Conservation (phyloP, 176 grass and related monocot genomes). For the Cocos nucifera region DNA sequence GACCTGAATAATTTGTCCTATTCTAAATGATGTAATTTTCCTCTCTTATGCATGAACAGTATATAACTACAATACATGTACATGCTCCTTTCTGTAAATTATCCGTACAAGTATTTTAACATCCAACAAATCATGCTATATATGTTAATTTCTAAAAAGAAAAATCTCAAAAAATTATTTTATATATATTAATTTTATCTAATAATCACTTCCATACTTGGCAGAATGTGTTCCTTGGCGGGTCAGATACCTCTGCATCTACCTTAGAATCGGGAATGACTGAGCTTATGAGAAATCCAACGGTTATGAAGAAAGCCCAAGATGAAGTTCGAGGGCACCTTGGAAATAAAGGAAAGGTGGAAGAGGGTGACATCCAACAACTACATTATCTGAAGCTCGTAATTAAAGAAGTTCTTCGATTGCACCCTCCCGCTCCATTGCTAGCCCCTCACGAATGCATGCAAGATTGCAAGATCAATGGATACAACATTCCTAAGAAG, state of each 20-base stretch:
- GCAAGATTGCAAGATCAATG: slow-evolving; percentile 4
- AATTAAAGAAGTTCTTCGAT: slow-evolving; percentile 24
- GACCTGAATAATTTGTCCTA: too few species aligned
- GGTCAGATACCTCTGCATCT: slow-evolving; percentile 8
- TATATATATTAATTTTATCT: too few species aligned
- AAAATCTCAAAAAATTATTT: too few species aligned
- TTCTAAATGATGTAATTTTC: too few species aligned
- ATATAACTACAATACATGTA: too few species aligned
- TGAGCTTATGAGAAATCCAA: slow-evolving; percentile 24
- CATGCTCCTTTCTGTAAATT: too few species aligned
- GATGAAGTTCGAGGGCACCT: slow-evolving; percentile 17
- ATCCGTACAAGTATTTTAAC: too few species aligned
- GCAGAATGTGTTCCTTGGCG: slow-evolving; percentile 23
- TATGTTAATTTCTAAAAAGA: too few species aligned
- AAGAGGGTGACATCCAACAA: slow-evolving; percentile 8
- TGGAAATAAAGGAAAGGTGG: background rate
- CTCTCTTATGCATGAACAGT: too few species aligned
- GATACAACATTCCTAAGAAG: slow-evolving; percentile 21
- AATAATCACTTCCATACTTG: too few species aligned
- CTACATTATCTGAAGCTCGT: slow-evolving; percentile 20
- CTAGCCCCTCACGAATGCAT: slow-evolving; percentile 10
- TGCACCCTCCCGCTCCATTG: slow-evolving; percentile 16
- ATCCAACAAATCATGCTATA: too few species aligned
- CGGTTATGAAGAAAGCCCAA: slow-evolving; percentile 20
- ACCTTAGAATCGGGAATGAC: slow-evolving; percentile 26